phyloP scores from a whole-genome alignment of 352 stramenopile genomes.

The Pythium sukuiense region DNA sequence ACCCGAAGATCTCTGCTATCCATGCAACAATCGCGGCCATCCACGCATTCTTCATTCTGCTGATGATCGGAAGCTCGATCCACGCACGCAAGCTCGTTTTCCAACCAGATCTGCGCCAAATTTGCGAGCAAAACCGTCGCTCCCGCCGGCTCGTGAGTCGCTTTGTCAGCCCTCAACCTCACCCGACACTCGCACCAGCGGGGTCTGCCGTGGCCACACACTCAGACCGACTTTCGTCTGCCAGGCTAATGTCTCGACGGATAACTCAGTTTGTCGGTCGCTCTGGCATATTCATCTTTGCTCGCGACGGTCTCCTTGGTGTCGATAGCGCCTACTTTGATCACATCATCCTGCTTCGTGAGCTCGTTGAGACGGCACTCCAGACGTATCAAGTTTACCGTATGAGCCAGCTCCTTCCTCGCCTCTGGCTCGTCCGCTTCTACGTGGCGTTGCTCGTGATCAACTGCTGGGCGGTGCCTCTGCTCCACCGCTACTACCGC shows the following conservation, averaged over 20 bases:
- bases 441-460: conserved; percentile 10
- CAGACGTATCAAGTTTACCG: conserved; percentile 12
- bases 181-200: no score
- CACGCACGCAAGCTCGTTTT: neutral
- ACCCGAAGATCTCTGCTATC: neutral
- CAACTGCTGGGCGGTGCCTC: conserved; percentile 11
- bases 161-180: neutral
- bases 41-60: neutral
- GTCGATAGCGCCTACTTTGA: conserved; percentile 11
- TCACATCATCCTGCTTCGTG: neutral
- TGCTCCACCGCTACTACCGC: neutral
- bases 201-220: no score
- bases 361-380: conserved; percentile 5
- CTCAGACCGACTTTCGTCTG: neutral
- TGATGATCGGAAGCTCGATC: neutral
- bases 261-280: neutral
- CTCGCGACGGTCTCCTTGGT: neutral
- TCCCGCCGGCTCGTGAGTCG: no score
- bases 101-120: neutral
- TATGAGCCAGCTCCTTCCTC: conserved; percentile 4
- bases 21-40: conserved; percentile 1
- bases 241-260: neutral
- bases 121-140: no score
- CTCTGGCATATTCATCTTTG: neutral
- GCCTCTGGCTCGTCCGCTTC: conserved; percentile 20